Base-by-base conservation (phyloP, 2,329 filamentous ascomycete species). In the Fusarium continuum region DNA sequence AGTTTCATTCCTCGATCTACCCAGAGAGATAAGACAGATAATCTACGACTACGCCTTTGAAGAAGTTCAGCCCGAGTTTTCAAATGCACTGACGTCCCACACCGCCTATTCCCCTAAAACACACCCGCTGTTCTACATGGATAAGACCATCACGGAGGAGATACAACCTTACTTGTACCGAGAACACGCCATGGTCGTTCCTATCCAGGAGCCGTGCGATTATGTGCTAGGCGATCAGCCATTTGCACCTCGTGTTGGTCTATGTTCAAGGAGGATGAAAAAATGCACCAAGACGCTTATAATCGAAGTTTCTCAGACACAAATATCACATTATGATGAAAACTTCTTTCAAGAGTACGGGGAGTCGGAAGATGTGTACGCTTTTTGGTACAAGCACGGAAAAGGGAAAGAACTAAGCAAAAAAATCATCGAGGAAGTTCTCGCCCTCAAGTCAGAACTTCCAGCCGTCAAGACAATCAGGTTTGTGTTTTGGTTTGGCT, bases 211-310 rank as follows among this genome's bases (percentile, higher is more conserved):
- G 4, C 52, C 55, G 5, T 25, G 16, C 3, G 6, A 16, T 2
- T 51, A 58, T 11, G 25, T 5, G 1, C 3, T 36, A 10, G 26
- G 16, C 11, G 8, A 16, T 32, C 0, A 14, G 28, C 3, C 11
- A 4, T 13, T 29, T 29, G 11, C 19, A 1, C 31, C 14, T 1
- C 13, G 5, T 1, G 11, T 41, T 13, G 3, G 25, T 3, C 16
- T 38, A 0, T 58, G 52, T 1, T 58, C 43, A 4, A 5, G 9
- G 2, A 17, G 49, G 10, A 58, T 58, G 53, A 32, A 36, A 19
- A 23, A 51, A n/a, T 20, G 25, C 28, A 23, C 52, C 5, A 9
- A 38, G 0, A 38, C 19, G 2, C 17, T 58, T 7, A 22, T 51
- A 3, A 19, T 41, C 6, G 48, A 29, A 22, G 53, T 43, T 31